Evolutionary conservation across 192 early-diverging fungal species (phyloP), one percentile per base, ranked within the genome.

Genomic region (Lobosporangium transversale): DNA sequence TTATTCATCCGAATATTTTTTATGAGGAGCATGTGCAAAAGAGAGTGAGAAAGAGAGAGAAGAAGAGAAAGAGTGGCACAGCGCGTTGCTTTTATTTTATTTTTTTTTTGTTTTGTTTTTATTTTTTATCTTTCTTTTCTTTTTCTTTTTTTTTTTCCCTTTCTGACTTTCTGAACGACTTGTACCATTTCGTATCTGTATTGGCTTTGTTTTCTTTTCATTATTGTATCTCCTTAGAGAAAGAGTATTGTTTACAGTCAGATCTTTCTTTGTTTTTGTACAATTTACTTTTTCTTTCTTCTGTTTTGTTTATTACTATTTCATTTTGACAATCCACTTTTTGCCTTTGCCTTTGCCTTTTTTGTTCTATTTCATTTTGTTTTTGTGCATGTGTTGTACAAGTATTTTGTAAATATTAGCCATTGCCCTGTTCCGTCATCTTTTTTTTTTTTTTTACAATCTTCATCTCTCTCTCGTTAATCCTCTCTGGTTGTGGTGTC

Each of bases 351-450:
- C 37, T 40, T 61, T 48, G 24, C 30, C 21, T 61, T 21, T 27
- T 24, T 31, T 43, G 24, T 31, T 9, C 24, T 33, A 49, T 50
- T n/a, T 4, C 27, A 56, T 26, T 20, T n/a, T 43, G 31, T 56
- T 53, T 50, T 47, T 56, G 15, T 47, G 24, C 43, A 31, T 45
- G 33, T 44, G 1, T 18, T 53, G 23, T 37, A 7, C 18, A 20
- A 36, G 17, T 47, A 30, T 47, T 58, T 47, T 47, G 33, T 58
- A 37, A 42, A 42, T 57, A 40, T 57, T 53, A 53, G 51, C 51
- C 51, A 30, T 7, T 40, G 37, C 37, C 7, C 37, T 40, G 37
- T 14, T 10, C 14, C 14, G 7, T 40, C 14, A 10, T 40, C 14
- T 40, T 40, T 40, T 40, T 40, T 40, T 40, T 40, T 40, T 40